Conservation (phyloP, 2,329 filamentous ascomycete genomes). For the Fusarium xyrophilum region DNA sequence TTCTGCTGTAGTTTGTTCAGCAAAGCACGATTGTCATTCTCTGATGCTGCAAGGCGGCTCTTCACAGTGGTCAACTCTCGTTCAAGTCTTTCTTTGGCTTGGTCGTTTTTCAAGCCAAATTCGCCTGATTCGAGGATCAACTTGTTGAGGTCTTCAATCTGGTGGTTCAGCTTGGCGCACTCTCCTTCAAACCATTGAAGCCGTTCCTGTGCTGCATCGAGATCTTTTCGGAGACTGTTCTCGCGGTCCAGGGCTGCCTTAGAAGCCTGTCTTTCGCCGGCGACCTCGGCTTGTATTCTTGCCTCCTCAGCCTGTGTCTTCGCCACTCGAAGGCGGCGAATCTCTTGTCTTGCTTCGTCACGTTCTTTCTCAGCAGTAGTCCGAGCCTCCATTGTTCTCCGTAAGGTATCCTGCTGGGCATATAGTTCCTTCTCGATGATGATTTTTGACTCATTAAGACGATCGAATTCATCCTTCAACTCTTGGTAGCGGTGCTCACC, state of each 20-base stretch:
- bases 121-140: conserved; percentile 88
- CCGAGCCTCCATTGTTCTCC: conserved; percentile 83
- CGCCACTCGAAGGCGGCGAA: conserved; percentile 80
- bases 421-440: conserved; percentile 98
- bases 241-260: conserved; percentile 82
- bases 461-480: conserved; percentile 83
- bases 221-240: conserved; percentile 75
- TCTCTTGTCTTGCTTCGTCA: conserved; percentile 86
- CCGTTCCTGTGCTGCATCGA: conserved; percentile 79
- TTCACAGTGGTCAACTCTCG: conserved; percentile 90
- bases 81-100: conserved; percentile 92
- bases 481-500: conserved; percentile 86
- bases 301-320: conserved; percentile 87
- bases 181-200: conserved; percentile 82
- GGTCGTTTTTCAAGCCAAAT: conserved; percentile 88
- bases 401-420: conserved; percentile 88
- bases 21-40: conserved; percentile 95
- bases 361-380: conserved; percentile 83
- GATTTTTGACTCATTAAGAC: conserved; percentile 92
- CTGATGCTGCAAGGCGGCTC: conserved; percentile 85
- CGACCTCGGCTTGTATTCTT: conserved; percentile 79
- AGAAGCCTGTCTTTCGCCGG: conserved; percentile 80
- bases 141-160: conserved; percentile 86
- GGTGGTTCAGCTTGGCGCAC: conserved; percentile 74
- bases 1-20: conserved; percentile 98